Conservation (phyloP, 2,329 filamentous ascomycete genomes). For the Alternaria atra region DNA sequence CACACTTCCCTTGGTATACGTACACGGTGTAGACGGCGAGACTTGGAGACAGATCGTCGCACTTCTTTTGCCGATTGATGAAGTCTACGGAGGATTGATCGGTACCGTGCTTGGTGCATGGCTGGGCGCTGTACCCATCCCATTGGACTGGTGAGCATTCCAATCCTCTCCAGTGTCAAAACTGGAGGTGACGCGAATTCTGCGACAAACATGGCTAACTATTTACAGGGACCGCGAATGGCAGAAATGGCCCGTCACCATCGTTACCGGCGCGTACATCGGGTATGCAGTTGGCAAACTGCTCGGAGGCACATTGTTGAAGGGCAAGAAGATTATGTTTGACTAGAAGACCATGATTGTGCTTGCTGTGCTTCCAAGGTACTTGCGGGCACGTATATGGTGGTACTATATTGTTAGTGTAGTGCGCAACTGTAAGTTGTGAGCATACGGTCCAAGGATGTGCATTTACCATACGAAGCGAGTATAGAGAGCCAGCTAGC, state of each 20-base stretch:
- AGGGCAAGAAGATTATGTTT: slow-evolving; percentile 57
- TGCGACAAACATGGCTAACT: neutral
- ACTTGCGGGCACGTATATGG: too few species aligned
- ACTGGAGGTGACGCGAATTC: neutral
- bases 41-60: slow-evolving; percentile 77
- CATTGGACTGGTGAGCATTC: slow-evolving; percentile 79
- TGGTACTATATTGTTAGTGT: too few species aligned
- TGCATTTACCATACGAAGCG: neutral
- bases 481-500: slow-evolving; percentile 20
- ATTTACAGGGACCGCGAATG: slow-evolving; percentile 83
- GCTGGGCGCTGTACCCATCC: slow-evolving; percentile 94
- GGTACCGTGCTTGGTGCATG: slow-evolving; percentile 84
- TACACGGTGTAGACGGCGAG: slow-evolving; percentile 76
- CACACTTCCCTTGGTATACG: slow-evolving; percentile 83
- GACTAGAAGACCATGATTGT: slow-evolving; percentile 30
- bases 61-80: slow-evolving; percentile 78
- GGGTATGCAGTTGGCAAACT: slow-evolving; percentile 78
- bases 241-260: slow-evolving; percentile 97
- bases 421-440: neutral
- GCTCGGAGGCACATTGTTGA: slow-evolving; percentile 61
- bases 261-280: slow-evolving; percentile 81
- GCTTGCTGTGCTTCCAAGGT: too few species aligned
- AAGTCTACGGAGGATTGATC: slow-evolving; percentile 82
- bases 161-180: too few species aligned
- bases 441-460: neutral